These are phyloP conservation scores for Iberis pinnata DNA, from an alignment of 345 rosid genomes.

Conservation along the genomic window DNA sequence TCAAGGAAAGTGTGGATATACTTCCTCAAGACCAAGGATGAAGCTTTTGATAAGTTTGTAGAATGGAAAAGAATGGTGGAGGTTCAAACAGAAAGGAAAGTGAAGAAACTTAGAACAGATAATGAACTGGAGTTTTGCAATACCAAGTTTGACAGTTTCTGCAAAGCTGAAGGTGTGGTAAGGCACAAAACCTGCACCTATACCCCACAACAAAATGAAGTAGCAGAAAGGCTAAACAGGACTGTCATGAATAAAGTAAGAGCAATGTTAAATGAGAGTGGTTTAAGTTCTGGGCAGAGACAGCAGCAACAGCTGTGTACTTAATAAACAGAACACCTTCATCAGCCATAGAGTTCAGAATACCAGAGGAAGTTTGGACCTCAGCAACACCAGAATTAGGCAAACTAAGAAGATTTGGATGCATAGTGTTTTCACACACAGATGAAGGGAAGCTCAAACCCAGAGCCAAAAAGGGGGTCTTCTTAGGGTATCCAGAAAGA, in stretches of 20 bases:
- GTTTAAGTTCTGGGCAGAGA: neutral
- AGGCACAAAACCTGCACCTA: neutral
- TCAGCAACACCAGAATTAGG: neutral
- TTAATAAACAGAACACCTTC: neutral
- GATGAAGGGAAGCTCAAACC: neutral
- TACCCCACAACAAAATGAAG: neutral
- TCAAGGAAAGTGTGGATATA: too few relatives aligned
- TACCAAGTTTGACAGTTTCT: neutral
- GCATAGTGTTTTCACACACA: neutral
- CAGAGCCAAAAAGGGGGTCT: neutral
- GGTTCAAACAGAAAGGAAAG: neutral
- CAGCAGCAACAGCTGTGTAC: neutral
- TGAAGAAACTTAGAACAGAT: neutral
- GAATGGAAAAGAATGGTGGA: neutral
- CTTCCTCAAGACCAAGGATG: too few relatives aligned
- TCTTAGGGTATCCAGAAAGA: too few relatives aligned
- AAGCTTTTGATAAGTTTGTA: too few relatives aligned
- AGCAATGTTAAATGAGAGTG: neutral
- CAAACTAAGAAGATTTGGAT: neutral
- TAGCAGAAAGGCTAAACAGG: neutral
- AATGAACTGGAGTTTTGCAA: neutral
- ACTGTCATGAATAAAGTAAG: neutral
- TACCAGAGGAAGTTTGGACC: neutral
- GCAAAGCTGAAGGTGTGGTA: neutral
- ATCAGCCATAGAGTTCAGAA: neutral